A percentile compares a stretch with the other conserved stretches of the same genome.
Evolutionary conservation across 2,329 filamentous ascomycete genomes (phyloP).

Genomic region (Ophiocordyceps camponoti-leonardi): DNA sequence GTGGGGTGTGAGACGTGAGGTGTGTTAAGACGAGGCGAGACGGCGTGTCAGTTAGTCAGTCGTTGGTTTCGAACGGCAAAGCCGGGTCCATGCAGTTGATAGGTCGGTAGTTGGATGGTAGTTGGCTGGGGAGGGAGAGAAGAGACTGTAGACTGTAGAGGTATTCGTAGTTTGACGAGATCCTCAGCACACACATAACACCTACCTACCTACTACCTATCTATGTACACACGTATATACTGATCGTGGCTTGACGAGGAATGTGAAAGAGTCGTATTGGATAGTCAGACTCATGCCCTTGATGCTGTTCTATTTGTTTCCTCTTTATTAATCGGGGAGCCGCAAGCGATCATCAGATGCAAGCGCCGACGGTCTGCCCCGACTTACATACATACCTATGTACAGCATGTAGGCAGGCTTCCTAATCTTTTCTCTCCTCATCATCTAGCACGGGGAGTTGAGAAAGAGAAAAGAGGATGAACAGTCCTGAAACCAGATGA

Average conservation of each 20-base stretch:
- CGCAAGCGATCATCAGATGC: not conserved
- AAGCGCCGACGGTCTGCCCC: not conserved
- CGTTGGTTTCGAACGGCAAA: not conserved
- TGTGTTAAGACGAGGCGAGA: not conserved
- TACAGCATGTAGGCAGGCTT: no score
- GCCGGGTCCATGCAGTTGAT: no score
- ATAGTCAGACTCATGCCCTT: no score
- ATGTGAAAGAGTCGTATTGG: not conserved
- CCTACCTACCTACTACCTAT: no score
- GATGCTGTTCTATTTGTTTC: not conserved
- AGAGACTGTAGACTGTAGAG: no score
- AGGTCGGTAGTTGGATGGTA: no score
- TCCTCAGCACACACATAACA: not conserved
- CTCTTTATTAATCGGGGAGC: not conserved
- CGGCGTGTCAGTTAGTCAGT: not conserved
- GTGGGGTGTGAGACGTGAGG: not conserved
- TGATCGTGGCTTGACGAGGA: not conserved
- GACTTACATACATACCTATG: no score
- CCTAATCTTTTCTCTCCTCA: not conserved
- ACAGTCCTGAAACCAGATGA: not conserved
- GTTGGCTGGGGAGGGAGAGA: no score
- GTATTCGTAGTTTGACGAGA: not conserved
- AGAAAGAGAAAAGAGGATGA: not conserved
- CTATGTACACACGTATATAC: no score
- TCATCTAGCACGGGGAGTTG: not conserved